Evolutionary conservation across 192 early-diverging fungal genomes (phyloP).

Genomic region (Rhizoclosmatium sp.): DNA sequence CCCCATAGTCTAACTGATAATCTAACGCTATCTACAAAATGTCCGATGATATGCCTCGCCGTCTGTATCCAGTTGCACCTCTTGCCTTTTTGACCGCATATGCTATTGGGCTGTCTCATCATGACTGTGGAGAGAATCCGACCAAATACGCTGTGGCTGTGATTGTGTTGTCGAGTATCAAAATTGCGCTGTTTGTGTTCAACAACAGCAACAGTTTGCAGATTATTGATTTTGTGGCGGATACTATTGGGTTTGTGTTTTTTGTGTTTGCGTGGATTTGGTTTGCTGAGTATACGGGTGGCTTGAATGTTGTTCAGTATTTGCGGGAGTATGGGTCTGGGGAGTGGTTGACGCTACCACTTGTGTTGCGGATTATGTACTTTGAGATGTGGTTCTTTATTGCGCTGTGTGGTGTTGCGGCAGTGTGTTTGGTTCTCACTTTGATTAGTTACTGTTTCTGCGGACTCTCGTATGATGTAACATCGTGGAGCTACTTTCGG

Average conservation of each 20-base stretch:
- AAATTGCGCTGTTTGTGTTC: neutral
- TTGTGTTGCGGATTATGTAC: constrained; percentile 5
- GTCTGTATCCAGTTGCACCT: too few relatives aligned
- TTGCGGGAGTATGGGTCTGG: neutral
- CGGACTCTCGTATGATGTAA: neutral
- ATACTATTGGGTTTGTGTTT: neutral
- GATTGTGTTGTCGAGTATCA: neutral
- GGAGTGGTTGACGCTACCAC: neutral
- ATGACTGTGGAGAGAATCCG: neutral
- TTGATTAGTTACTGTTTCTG: neutral
- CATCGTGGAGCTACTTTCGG: neutral
- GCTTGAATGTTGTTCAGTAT: constrained; percentile 6
- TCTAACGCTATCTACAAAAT: too few relatives aligned
- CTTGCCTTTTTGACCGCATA: too few relatives aligned
- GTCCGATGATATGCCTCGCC: too few relatives aligned
- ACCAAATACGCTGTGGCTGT: neutral
- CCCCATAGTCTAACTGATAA: too few relatives aligned
- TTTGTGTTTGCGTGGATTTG: constrained; percentile 7
- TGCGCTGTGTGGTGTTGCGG: neutral
- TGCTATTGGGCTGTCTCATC: neutral
- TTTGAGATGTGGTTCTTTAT: constrained; percentile 15
- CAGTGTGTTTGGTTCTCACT: neutral
- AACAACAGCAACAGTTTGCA: neutral
- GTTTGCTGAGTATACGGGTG: constrained; percentile 4
- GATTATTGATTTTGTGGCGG: neutral